Conservation (phyloP, 2,329 filamentous ascomycete species). For the Phialocephala sp. region DNA sequence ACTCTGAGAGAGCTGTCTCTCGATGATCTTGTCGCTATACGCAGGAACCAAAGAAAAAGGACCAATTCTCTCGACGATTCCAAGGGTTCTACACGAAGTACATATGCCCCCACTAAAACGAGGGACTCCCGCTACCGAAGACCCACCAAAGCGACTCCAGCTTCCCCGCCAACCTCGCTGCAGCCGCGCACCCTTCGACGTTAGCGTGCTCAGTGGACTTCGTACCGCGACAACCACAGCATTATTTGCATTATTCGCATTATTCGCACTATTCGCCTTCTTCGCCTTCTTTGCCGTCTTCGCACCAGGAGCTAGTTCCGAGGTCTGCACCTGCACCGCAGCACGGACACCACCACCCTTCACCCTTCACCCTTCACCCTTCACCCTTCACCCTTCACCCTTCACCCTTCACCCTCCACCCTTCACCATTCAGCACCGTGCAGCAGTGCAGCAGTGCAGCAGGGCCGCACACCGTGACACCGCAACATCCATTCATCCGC, state of each 20-base stretch:
- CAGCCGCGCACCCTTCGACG: not conserved
- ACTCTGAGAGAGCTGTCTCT: not conserved
- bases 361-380: not conserved
- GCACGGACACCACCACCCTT: not conserved
- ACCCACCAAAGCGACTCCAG: not conserved
- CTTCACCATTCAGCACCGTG: not conserved
- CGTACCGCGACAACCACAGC: too few species aligned
- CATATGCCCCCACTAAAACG: slow-evolving; percentile 6
- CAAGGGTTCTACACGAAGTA: slow-evolving; percentile 5
- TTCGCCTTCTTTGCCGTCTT: too few species aligned
- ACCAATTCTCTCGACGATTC: not conserved
- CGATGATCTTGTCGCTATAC: slow-evolving; percentile 6
- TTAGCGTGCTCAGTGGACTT: too few species aligned
- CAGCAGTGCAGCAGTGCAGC: not conserved
- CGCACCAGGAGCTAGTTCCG: too few species aligned
- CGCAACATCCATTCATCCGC: slow-evolving; percentile 21
- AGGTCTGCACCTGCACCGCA: not conserved
- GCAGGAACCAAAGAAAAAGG: slow-evolving; percentile 11
- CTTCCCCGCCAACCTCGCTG: slow-evolving; percentile 11
- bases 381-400: not conserved
- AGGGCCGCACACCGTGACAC: slow-evolving; percentile 1
- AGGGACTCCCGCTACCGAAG: not conserved
- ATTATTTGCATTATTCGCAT: too few species aligned
- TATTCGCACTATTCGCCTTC: too few species aligned
- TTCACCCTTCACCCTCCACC: too few species aligned